A percentile compares a stretch with the other conserved stretches of the same genome.
These are phyloP conservation scores for Lentinus tigrinus DNA, from an alignment of 768 basidiomycete genomes.

Conservation along the genomic window DNA sequence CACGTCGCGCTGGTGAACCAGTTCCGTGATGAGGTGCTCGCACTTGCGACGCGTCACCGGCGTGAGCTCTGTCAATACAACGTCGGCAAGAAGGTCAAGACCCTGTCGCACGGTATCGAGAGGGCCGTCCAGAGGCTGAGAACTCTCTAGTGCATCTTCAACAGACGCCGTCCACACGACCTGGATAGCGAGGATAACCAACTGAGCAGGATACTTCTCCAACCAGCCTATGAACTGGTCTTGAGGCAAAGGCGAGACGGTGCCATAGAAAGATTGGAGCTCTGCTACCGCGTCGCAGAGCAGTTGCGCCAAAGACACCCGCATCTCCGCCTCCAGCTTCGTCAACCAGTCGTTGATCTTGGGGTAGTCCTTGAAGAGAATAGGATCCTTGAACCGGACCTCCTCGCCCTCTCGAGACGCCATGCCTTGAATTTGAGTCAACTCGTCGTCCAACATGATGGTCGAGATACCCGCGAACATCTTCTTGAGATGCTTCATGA, in stretches of 20 bases:
- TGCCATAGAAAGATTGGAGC: conserved; percentile 77
- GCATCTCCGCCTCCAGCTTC: conserved; percentile 90
- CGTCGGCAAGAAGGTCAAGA: conserved; percentile 93
- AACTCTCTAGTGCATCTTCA: conserved; percentile 63
- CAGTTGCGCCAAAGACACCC: conserved; percentile 79
- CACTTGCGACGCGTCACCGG: conserved; percentile 96
- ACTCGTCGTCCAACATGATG: conserved; percentile 81
- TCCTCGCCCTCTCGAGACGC: conserved; percentile 95
- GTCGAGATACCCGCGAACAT: conserved; percentile 99
- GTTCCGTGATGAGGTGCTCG: conserved; percentile 97
- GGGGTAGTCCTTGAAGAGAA: conserved; percentile 87
- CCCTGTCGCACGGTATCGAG: conserved; percentile 77
- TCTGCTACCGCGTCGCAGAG: conserved; percentile 80
- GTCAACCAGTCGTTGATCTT: conserved; percentile 99
- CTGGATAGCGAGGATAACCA: conserved; percentile 94
- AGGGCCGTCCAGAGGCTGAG: conserved; percentile 56
- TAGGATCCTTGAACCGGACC: conserved; percentile 78
- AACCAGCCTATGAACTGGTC: conserved; percentile 85
- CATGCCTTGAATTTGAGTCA: conserved; percentile 89
- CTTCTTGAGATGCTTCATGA: conserved; percentile 99
- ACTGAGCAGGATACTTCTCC: conserved; percentile 92
- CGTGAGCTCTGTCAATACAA: conserved; percentile 86
- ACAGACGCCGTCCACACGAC: conserved; percentile 91
- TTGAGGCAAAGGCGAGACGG: conserved; percentile 54
- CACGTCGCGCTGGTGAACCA: conserved; percentile 97